These are phyloP conservation scores for Neurospora sublineolata DNA, from an alignment of 495 filamentous ascomycete genomes.

Conservation along the genomic window DNA sequence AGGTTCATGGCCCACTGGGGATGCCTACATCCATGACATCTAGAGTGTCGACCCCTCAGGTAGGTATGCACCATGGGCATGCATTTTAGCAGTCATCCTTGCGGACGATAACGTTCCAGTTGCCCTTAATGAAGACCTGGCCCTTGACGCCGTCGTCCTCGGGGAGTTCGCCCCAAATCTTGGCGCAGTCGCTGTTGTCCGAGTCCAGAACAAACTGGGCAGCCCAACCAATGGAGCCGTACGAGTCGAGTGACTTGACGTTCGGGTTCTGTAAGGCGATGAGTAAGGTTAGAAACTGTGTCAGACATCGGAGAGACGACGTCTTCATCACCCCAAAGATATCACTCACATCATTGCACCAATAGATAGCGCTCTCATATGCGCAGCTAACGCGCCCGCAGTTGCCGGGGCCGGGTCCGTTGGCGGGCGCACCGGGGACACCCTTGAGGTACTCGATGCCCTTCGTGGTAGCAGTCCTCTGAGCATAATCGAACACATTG, in stretches of 20 bases:
- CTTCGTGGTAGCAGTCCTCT: conserved; percentile 3
- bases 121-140: not conserved
- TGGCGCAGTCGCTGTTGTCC: not conserved
- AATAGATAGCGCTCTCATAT: conserved; percentile 14
- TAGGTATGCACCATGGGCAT: not conserved
- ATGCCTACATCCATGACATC: not conserved
- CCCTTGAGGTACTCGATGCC: conserved; percentile 14
- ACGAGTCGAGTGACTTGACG: not conserved
- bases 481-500: not conserved
- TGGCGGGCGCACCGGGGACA: conserved; percentile 4
- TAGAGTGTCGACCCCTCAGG: not conserved
- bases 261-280: not conserved
- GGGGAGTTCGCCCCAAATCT: not conserved
- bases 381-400: conserved; percentile 17
- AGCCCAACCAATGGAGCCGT: not conserved
- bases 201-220: not conserved
- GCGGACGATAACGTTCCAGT: not conserved
- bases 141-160: not conserved
- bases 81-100: not conserved
- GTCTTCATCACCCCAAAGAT: not conserved
- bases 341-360: conserved; percentile 20
- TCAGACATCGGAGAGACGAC: not conserved
- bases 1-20: not conserved
- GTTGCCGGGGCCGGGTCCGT: conserved; percentile 12
- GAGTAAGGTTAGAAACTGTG: not conserved